These are phyloP conservation scores for Chrysoporthe cubensis DNA, from an alignment of 2,329 filamentous ascomycete genomes.

Conservation along the genomic window DNA sequence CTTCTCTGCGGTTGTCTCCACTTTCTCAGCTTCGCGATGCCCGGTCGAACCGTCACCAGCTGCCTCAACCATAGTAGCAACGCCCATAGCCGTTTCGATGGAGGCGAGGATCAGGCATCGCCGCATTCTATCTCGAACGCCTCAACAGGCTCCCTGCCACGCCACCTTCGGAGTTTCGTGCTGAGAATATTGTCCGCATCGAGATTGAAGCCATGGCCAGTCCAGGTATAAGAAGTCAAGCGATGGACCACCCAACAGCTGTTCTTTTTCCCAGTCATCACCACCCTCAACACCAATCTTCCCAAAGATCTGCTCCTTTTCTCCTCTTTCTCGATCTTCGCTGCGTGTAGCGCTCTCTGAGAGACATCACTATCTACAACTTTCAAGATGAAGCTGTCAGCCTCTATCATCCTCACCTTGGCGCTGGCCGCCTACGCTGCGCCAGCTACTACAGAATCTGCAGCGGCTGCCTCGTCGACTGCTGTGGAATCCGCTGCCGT, in stretches of 20 bases:
- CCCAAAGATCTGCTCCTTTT: background rate
- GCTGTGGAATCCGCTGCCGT: background rate
- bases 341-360: background rate
- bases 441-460: constrained; percentile 3
- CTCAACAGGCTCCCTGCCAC: background rate
- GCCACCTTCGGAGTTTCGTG: background rate
- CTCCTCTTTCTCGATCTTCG: background rate
- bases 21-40: background rate
- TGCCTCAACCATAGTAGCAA: background rate
- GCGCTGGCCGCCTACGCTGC: constrained; percentile 19
- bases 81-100: background rate
- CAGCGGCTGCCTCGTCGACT: background rate
- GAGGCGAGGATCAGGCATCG: background rate
- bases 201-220: background rate
- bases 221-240: background rate
- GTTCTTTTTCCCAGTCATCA: background rate
- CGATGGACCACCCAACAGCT: background rate
- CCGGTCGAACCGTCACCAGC: background rate
- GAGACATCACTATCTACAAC: background rate
- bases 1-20: background rate
- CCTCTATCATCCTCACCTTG: constrained; percentile 11
- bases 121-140: background rate
- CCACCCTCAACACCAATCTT: background rate
- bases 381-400: constrained; percentile 17
- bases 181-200: background rate